Evolutionary conservation across 257 asterid genomes (phyloP).

Genomic region (Lantana camara): DNA sequence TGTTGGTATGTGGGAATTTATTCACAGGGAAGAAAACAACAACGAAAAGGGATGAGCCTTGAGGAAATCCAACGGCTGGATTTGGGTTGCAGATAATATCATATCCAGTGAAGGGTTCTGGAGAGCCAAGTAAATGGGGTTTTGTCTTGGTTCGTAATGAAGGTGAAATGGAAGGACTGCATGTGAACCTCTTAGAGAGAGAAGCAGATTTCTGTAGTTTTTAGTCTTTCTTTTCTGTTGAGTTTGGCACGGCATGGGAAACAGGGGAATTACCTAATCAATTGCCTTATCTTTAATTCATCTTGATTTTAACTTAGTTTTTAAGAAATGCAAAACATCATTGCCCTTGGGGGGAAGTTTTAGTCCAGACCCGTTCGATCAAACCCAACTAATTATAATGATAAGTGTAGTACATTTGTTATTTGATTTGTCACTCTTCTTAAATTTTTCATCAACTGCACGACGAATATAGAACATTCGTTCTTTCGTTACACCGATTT

Average conservation of each 20-base stretch:
- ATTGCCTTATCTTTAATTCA: neutral
- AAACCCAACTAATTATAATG: no score
- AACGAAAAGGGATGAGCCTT: slow-evolving; percentile 37
- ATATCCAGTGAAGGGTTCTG: slow-evolving; percentile 46
- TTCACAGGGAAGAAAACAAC: slow-evolving; percentile 30
- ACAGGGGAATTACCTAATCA: slow-evolving; percentile 21
- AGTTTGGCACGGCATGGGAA: slow-evolving; percentile 6
- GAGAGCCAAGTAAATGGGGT: slow-evolving; percentile 42
- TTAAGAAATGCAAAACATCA: no score
- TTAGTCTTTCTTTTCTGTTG: slow-evolving; percentile 28
- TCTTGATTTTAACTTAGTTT: no score
- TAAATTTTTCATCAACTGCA: no score
- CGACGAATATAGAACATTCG: no score
- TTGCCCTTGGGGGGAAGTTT: no score
- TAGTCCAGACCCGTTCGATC: no score
- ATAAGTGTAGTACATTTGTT: no score
- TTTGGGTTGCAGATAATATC: slow-evolving; percentile 33
- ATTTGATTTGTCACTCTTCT: no score
- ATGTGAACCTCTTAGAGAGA: slow-evolving; percentile 44
- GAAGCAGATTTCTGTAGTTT: slow-evolving; percentile 26
- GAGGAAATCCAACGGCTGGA: slow-evolving; percentile 40
- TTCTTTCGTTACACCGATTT: no score
- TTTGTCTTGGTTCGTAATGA: slow-evolving; percentile 41
- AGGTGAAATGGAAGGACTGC: slow-evolving; percentile 47
- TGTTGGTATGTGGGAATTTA: slow-evolving; percentile 9